Conservation (phyloP, 805 yeast genomes). For the Saccharomycopsis babjevae region DNA sequence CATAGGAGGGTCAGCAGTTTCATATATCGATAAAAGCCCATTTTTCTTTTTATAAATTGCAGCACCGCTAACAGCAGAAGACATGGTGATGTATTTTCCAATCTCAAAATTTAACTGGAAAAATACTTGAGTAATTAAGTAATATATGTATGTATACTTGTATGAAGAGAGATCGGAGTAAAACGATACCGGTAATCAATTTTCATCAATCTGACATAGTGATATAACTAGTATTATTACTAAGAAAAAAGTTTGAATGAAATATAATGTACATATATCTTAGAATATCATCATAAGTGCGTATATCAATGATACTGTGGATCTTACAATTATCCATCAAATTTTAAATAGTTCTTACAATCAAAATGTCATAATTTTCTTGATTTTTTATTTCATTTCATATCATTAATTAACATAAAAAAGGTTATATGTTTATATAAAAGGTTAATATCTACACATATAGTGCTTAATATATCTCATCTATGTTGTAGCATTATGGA, state of each 20-base stretch:
- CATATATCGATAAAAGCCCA: constrained; percentile 46
- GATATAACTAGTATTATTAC: no score
- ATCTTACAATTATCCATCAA: no score
- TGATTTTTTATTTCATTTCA: not conserved
- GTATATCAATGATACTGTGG: no score
- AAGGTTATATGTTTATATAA: not conserved
- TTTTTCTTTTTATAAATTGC: constrained; percentile 16
- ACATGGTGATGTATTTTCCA: not conserved
- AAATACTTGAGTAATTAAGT: no score
- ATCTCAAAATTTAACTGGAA: no score
- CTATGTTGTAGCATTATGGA: constrained; percentile 8
- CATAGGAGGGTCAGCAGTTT: constrained; percentile 46
- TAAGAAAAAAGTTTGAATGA: no score
- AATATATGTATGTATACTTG: no score
- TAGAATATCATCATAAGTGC: no score
- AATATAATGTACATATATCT: no score
- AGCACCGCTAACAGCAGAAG: constrained; percentile 14
- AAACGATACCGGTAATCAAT: not conserved
- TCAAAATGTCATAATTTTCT: not conserved
- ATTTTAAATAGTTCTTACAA: not conserved
- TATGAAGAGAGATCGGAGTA: not conserved
- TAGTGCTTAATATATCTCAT: not conserved
- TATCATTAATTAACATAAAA: not conserved
- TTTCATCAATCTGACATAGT: not conserved
- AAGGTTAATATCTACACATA: not conserved